Percentiles rank a stretch among this genome's conserved stretches.
Evolutionary conservation across 1,284 basidiomycete genomes (phyloP).

Genomic region (Puccinia coronata): DNA sequence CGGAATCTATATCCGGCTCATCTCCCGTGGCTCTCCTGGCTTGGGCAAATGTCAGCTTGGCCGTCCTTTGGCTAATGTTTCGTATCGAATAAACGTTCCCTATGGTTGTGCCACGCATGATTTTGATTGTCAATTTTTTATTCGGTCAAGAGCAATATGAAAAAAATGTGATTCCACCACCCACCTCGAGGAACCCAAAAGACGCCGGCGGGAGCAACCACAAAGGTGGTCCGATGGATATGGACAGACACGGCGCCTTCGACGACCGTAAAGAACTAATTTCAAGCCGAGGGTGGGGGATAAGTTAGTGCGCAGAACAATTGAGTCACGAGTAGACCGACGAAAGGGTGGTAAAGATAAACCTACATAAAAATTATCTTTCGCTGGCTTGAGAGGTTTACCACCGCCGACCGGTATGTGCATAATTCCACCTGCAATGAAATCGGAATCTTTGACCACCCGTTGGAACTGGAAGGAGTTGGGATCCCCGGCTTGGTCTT

Average conservation of each 20-base stretch:
- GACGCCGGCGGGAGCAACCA: slow-evolving; percentile 28
- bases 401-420: slow-evolving; percentile 27
- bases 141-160: neutral
- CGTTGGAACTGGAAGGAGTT: slow-evolving; percentile 41
- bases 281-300: neutral
- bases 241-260: slow-evolving; percentile 40
- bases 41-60: slow-evolving; percentile 88
- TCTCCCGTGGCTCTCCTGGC: slow-evolving; percentile 66
- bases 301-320: neutral
- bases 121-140: neutral
- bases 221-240: slow-evolving; percentile 37
- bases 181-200: slow-evolving; percentile 38
- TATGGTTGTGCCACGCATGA: slow-evolving; percentile 58
- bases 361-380: slow-evolving; percentile 48
- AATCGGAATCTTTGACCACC: slow-evolving; percentile 37
- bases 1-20: slow-evolving; percentile 35
- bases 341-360: neutral
- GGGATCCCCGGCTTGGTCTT: slow-evolving; percentile 6
- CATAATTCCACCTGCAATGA: slow-evolving; percentile 29
- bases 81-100: slow-evolving; percentile 88
- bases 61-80: slow-evolving; percentile 78
- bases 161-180: neutral
- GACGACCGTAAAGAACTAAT: slow-evolving; percentile 38
- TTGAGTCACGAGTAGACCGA: too few species aligned
- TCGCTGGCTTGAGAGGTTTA: slow-evolving; percentile 44